These are phyloP conservation scores for Elsinoe perseae DNA, from an alignment of 2,329 filamentous ascomycete genomes.

Conservation along the genomic window DNA sequence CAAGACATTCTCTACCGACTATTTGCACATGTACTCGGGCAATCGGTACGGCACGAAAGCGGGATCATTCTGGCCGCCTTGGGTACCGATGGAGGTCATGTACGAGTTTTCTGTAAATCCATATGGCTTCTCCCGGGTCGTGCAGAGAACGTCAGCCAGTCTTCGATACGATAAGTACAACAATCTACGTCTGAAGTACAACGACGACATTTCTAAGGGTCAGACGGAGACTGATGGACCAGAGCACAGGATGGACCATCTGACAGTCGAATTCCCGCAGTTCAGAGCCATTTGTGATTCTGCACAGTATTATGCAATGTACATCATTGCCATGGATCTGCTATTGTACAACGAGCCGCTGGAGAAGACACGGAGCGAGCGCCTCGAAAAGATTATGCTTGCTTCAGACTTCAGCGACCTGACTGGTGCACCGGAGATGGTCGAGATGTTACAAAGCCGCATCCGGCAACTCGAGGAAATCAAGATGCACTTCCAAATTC, in stretches of 20 bases:
- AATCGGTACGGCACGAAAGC: conserved; percentile 82
- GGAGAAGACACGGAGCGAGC: conserved; percentile 93
- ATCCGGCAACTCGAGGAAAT: conserved; percentile 93
- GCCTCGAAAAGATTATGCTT: conserved; percentile 96
- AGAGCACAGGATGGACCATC: conserved; percentile 77
- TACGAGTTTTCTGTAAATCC: conserved; percentile 91
- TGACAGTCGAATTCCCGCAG: conserved; percentile 95
- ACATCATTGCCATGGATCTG: conserved; percentile 93
- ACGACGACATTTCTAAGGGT: conserved; percentile 72
- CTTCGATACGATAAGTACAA: conserved; percentile 98
- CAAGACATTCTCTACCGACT: conserved; percentile 75
- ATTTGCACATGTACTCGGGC: conserved; percentile 87
- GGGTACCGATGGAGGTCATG: conserved; percentile 98
- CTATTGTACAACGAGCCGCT: conserved; percentile 92
- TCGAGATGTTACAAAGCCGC: conserved; percentile 80
- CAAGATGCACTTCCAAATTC: conserved; percentile 90
- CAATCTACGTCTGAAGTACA: conserved; percentile 90
- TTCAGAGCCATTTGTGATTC: conserved; percentile 95
- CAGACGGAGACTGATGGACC: conserved; percentile 37
- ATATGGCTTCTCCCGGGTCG: conserved; percentile 95
- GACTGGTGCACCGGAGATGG: conserved; percentile 85
- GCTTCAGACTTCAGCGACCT: conserved; percentile 98
- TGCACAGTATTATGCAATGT: conserved; percentile 93
- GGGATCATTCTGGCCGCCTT: conserved; percentile 89
- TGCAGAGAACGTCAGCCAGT: conserved; percentile 92